These are phyloP conservation scores for Saccharomycopsis selenospora DNA, from an alignment of 805 yeast genomes.

Conservation along the genomic window DNA sequence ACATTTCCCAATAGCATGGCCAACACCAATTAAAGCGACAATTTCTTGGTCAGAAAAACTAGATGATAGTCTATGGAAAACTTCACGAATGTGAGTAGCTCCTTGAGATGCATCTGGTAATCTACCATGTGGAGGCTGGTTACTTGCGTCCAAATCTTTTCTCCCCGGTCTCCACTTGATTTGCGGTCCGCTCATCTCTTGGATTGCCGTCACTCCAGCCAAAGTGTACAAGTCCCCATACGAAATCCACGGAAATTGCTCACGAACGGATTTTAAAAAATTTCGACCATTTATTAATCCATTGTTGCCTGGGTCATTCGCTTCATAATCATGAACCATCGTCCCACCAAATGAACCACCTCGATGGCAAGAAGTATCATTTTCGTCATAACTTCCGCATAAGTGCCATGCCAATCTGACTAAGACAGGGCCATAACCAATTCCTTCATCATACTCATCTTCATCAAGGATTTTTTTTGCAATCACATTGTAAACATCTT, in stretches of 20 bases:
- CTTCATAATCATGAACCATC: slow-evolving; percentile 43
- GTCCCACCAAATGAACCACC: slow-evolving; percentile 75
- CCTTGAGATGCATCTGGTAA: slow-evolving; percentile 69
- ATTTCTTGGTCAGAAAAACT: slow-evolving; percentile 66
- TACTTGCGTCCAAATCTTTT: slow-evolving; percentile 44
- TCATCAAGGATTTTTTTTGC: slow-evolving; percentile 49
- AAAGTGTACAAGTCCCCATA: slow-evolving; percentile 77
- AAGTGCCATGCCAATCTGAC: slow-evolving; percentile 84
- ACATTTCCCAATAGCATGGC: slow-evolving; percentile 72
- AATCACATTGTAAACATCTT: slow-evolving; percentile 62
- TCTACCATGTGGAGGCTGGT: slow-evolving; percentile 58
- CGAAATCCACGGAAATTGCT: slow-evolving; percentile 60
- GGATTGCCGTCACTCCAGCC: slow-evolving; percentile 73
- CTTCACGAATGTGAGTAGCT: slow-evolving; percentile 53
- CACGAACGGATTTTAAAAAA: slow-evolving; percentile 46
- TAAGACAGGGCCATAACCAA: slow-evolving; percentile 68
- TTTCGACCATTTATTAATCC: slow-evolving; percentile 56
- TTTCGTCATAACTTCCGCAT: slow-evolving; percentile 69
- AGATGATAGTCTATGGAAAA: slow-evolving; percentile 47
- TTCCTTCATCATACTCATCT: slow-evolving; percentile 55
- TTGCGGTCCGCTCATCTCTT: slow-evolving; percentile 72
- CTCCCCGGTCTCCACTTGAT: slow-evolving; percentile 82
- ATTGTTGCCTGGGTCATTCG: slow-evolving; percentile 49
- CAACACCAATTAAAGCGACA: slow-evolving; percentile 65
- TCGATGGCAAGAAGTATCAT: slow-evolving; percentile 38